A percentile compares a stretch with the other conserved stretches of the same genome.
These are phyloP conservation scores for Citrus sinensis DNA, from an alignment of 345 rosid genomes.

Conservation along the genomic window DVS_A1.0 CM039169.1:12868501-12869000, in stretches of 20 bases:
- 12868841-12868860: constrained; percentile 33
- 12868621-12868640: constrained; percentile 71
- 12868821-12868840: constrained; percentile 42
- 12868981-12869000: background rate
- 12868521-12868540: constrained; percentile 94
- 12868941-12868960: background rate
- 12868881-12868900: background rate
- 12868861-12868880: background rate
- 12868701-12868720: too few species aligned
- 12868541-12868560: constrained; percentile 89
- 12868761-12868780: constrained; percentile 15
- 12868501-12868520: constrained; percentile 90
- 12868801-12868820: constrained; percentile 83
- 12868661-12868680: constrained; percentile 3
- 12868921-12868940: background rate
- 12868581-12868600: constrained; percentile 89
- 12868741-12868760: constrained; percentile 8
- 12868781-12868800: constrained; percentile 81
- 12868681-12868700: background rate
- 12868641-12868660: constrained; percentile 72
- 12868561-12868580: constrained; percentile 85
- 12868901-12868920: background rate
- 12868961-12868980: background rate
- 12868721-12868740: background rate
- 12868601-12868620: constrained; percentile 84